These are phyloP conservation scores for Fragaria iinumae DNA, from an alignment of 306 rosid species.

Conservation along the genomic window DNA sequence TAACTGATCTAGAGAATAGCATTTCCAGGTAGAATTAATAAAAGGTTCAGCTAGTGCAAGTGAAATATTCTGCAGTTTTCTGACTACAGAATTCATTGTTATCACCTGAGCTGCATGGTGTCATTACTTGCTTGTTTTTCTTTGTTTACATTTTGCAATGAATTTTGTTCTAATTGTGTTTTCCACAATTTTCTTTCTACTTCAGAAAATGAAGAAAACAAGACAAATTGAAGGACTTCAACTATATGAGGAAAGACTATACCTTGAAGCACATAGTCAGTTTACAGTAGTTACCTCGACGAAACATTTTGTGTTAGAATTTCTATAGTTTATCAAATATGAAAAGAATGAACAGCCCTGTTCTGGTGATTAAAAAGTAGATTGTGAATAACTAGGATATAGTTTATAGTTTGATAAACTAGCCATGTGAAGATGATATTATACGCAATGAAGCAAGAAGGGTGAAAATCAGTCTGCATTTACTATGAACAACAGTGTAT, in stretches of 20 bases:
- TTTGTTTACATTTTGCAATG: neutral
- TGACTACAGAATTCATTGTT: neutral
- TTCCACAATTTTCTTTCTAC: neutral
- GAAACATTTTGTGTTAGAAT: neutral
- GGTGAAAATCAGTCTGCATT: neutral
- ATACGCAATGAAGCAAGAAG: neutral
- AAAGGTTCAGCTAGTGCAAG: slow-evolving; percentile 1
- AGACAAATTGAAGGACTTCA: neutral
- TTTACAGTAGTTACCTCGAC: neutral
- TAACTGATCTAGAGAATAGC: neutral
- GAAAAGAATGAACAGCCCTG: neutral
- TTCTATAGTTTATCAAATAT: neutral
- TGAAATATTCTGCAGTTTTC: neutral
- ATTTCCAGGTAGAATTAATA: neutral
- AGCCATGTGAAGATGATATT: neutral
- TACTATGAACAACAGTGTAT: neutral
- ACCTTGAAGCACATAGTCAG: neutral
- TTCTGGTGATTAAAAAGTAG: slow-evolving; percentile 2
- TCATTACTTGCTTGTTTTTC: neutral
- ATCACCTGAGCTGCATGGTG: neutral
- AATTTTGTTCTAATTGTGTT: neutral
- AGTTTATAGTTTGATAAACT: neutral
- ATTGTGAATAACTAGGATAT: slow-evolving; percentile 2
- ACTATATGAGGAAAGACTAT: neutral
- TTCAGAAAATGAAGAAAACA: slow-evolving; percentile 5